Percentiles rank a stretch among this genome's conserved stretches.
phyloP scores from a whole-genome alignment of 768 basidiomycete genomes.

The Lactifluus pinguis region DNA sequence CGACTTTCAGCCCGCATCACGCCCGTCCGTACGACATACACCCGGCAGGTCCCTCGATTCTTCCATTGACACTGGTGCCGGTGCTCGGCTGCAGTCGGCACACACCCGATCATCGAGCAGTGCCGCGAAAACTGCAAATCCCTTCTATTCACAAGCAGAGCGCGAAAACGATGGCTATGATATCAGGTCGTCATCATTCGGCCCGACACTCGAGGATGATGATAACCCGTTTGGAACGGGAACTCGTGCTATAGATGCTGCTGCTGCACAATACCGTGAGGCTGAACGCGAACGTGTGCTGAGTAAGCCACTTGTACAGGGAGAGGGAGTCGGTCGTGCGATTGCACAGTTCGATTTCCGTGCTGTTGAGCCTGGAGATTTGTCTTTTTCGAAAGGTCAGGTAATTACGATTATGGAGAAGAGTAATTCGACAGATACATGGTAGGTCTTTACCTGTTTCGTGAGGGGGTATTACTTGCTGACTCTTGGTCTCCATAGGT shows the following conservation, averaged over 20 bases:
- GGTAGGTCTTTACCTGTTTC: constrained; percentile 33
- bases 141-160: constrained; percentile 5
- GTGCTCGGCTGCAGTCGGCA: background rate
- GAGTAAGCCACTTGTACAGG: constrained; percentile 36
- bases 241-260: background rate
- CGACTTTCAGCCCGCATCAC: constrained; percentile 10
- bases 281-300: constrained; percentile 32
- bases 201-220: constrained; percentile 14
- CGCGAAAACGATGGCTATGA: constrained; percentile 2
- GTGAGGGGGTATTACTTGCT: background rate
- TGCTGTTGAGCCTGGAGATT: constrained; percentile 66
- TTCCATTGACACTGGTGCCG: background rate
- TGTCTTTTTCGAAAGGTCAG: constrained; percentile 70
- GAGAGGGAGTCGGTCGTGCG: constrained; percentile 60
- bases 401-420: constrained; percentile 60
- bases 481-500: constrained; percentile 38
- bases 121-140: background rate
- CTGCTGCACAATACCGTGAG: constrained; percentile 3
- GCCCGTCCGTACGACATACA: constrained; percentile 3
- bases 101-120: constrained; percentile 9
- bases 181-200: background rate
- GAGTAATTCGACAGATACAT: constrained; percentile 66
- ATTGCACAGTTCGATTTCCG: constrained; percentile 68
- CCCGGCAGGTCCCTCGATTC: constrained; percentile 1
- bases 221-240: constrained; percentile 10